These are phyloP conservation scores for Xylariaceae sp. DNA, from an alignment of 2,329 filamentous ascomycete species.

Conservation along the genomic window DNA sequence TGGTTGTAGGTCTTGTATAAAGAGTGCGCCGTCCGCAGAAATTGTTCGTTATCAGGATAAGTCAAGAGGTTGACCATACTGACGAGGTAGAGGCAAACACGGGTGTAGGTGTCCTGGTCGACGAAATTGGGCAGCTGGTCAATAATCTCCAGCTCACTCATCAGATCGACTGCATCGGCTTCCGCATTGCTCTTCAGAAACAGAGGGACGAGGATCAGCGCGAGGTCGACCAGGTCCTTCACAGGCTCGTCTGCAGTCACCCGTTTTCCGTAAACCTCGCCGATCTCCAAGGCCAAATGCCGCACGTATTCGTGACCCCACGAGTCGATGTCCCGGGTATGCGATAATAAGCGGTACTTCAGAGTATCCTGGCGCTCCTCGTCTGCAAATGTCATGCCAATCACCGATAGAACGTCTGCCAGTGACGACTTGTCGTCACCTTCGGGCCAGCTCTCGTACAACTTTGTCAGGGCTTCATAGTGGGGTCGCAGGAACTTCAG, in stretches of 20 bases:
- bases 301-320: conserved; percentile 99
- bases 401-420: conserved; percentile 91
- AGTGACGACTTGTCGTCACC: conserved; percentile 81
- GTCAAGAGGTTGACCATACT: conserved; percentile 98
- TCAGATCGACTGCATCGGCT: conserved; percentile 91
- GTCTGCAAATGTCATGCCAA: conserved; percentile 98
- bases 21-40: conserved; percentile 83
- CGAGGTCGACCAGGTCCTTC: conserved; percentile 78
- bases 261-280: conserved; percentile 85
- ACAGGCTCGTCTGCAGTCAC: conserved; percentile 77
- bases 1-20: conserved; percentile 94
- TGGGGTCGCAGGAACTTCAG: conserved; percentile 96
- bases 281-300: conserved; percentile 91
- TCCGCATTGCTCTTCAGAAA: conserved; percentile 97
- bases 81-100: conserved; percentile 96
- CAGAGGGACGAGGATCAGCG: conserved; percentile 77
- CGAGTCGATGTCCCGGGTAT: conserved; percentile 84
- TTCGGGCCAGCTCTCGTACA: conserved; percentile 83
- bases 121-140: conserved; percentile 82
- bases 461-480: conserved; percentile 79
- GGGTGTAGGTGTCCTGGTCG: conserved; percentile 85
- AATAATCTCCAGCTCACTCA: conserved; percentile 97
- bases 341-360: conserved; percentile 86
- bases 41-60: conserved; percentile 94
- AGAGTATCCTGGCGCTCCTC: conserved; percentile 93